Evolutionary conservation across 140 eudicot species (phyloP).

Genomic region (Anethum foeniculum): DNA sequence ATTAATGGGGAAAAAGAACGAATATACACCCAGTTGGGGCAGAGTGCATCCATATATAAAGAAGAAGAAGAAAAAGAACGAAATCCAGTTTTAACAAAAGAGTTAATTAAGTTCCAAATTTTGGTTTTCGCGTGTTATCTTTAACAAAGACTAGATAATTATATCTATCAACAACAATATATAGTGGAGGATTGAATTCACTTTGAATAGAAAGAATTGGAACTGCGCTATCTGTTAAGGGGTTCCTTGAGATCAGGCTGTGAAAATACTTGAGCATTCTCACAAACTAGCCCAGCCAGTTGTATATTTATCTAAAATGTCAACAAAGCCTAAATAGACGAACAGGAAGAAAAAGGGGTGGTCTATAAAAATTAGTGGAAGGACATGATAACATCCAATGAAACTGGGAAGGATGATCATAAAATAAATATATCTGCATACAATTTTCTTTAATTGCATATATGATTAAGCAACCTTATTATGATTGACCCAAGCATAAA

Average conservation of each 20-base stretch:
- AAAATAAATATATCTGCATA: not conserved
- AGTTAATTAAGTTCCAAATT: not conserved
- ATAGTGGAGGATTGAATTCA: not conserved
- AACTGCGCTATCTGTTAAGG: not conserved
- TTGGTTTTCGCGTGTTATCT: not conserved
- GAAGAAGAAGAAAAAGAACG: not conserved
- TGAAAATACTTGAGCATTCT: not conserved
- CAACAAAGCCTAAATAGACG: not conserved
- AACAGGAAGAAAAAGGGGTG: not conserved
- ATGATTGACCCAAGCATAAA: not conserved
- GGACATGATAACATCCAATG: not conserved
- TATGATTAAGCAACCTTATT: not conserved
- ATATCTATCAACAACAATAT: not conserved
- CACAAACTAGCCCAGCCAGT: not conserved
- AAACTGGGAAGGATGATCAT: not conserved
- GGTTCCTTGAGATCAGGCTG: not conserved
- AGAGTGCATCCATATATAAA: too few species aligned
- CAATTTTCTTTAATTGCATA: not conserved
- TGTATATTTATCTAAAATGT: not conserved
- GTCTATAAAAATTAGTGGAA: not conserved
- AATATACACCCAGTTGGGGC: not conserved
- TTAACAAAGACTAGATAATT: not conserved
- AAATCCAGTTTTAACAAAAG: too few species aligned
- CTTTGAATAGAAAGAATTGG: not conserved
- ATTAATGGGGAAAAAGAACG: too few species aligned